Conservation (phyloP, 768 basidiomycete genomes). For the Lentinula sp. region DNA sequence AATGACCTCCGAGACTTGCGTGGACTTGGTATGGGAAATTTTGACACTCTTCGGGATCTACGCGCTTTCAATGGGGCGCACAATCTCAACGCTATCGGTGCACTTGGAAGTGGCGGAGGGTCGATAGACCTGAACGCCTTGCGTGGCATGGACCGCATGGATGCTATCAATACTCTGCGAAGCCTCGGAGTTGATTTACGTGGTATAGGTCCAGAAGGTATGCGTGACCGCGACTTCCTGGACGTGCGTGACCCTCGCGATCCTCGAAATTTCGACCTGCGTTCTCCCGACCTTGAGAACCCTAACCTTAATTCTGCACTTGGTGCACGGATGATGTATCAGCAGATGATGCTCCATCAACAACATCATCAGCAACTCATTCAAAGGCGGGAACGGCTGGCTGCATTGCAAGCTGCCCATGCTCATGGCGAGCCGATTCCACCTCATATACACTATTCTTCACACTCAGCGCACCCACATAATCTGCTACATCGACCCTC, state of each 20-base stretch:
- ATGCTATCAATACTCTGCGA: neutral
- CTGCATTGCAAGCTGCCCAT: neutral
- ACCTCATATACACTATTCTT: neutral
- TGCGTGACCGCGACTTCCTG: neutral
- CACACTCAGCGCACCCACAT: neutral
- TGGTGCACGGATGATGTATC: neutral
- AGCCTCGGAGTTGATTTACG: neutral
- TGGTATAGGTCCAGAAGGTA: neutral
- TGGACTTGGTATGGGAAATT: neutral
- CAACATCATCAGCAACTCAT: constrained; percentile 1
- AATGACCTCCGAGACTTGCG: neutral
- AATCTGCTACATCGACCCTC: neutral
- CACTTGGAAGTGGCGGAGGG: neutral
- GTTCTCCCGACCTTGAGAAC: neutral
- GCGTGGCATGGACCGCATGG: neutral
- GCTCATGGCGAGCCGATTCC: neutral
- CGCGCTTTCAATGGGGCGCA: neutral
- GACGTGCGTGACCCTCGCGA: neutral
- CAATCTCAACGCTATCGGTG: neutral
- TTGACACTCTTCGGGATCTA: neutral
- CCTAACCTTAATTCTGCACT: neutral
- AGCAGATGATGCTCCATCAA: constrained; percentile 5
- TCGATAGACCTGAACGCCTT: neutral
- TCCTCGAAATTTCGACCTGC: neutral
- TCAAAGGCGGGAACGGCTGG: neutral